These are phyloP conservation scores for Alopecurus myosuroides DNA, from an alignment of 176 grass and related monocot species.

Conservation along the genomic window DNA sequence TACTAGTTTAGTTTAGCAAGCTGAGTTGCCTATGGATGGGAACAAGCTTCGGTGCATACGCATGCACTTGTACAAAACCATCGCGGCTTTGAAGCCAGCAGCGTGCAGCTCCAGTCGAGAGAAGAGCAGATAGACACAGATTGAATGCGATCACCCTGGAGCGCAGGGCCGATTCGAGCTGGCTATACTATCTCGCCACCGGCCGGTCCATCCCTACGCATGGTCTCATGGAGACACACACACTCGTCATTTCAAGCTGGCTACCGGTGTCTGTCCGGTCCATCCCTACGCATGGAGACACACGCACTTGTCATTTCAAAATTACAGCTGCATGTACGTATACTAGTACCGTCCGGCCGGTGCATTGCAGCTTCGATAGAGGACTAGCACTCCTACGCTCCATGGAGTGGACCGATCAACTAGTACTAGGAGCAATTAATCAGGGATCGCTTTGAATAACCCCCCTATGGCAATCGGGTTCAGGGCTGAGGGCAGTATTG, in stretches of 20 bases:
- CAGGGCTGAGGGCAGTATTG: not conserved
- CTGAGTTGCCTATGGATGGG: not conserved
- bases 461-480: not conserved
- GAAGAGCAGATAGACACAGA: not conserved
- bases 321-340: not conserved
- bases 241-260: no score
- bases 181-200: no score
- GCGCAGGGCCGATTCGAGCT: not conserved
- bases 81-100: not conserved
- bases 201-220: no score
- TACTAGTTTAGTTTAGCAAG: not conserved
- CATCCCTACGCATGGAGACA: not conserved
- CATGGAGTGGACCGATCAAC: not conserved
- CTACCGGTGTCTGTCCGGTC: no score
- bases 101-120: not conserved
- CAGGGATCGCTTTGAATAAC: not conserved
- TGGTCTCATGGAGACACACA: no score
- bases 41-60: not conserved
- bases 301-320: slow-evolving; percentile 4
- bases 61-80: not conserved
- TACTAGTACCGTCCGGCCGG: no score
- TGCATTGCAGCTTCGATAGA: not conserved
- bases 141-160: slow-evolving; percentile 26
- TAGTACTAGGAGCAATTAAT: not conserved
- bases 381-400: not conserved